Conservation (phyloP, 2,329 filamentous ascomycete species). For the Botryotinia narcissicola region DNA sequence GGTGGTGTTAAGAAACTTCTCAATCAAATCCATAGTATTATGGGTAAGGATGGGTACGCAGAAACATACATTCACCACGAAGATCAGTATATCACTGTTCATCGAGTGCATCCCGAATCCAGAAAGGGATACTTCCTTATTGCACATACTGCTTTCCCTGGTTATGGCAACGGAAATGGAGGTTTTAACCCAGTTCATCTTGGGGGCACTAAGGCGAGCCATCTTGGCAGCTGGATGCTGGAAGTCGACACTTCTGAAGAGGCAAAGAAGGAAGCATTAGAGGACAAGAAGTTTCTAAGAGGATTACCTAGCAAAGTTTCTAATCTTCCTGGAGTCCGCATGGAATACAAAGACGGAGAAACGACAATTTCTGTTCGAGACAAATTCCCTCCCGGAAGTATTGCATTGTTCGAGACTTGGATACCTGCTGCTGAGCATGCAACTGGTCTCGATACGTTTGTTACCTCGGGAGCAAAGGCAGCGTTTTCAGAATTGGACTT, state of each 20-base stretch:
- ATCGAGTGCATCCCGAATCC: conserved; percentile 87
- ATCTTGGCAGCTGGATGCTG: conserved; percentile 87
- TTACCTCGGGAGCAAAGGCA: conserved; percentile 75
- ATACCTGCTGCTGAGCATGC: conserved; percentile 85
- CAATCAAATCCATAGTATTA: conserved; percentile 90
- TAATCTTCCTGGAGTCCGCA: conserved; percentile 68
- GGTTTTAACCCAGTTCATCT: conserved; percentile 77
- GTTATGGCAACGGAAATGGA: conserved; percentile 81
- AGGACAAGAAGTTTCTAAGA: conserved; percentile 68
- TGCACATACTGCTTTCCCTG: conserved; percentile 92
- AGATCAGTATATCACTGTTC: conserved; percentile 92
- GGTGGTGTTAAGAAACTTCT: conserved; percentile 87
- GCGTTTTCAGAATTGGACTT: conserved; percentile 75
- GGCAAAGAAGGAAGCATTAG: conserved; percentile 60
- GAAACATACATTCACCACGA: conserved; percentile 98
- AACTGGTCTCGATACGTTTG: conserved; percentile 77
- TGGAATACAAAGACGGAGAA: conserved; percentile 70
- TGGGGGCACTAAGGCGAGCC: conserved; percentile 77
- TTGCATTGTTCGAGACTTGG: conserved; percentile 94
- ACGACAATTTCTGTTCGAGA: conserved; percentile 79
- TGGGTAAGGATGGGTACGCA: conserved; percentile 92
- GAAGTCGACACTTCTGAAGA: conserved; percentile 79
- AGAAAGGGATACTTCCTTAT: conserved; percentile 94
- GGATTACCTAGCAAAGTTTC: conserved; percentile 83
- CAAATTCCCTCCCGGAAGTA: conserved; percentile 87